These are phyloP conservation scores for Plantago coronopus DNA, from an alignment of 305 asterid genomes.

Conservation along the genomic window DNA sequence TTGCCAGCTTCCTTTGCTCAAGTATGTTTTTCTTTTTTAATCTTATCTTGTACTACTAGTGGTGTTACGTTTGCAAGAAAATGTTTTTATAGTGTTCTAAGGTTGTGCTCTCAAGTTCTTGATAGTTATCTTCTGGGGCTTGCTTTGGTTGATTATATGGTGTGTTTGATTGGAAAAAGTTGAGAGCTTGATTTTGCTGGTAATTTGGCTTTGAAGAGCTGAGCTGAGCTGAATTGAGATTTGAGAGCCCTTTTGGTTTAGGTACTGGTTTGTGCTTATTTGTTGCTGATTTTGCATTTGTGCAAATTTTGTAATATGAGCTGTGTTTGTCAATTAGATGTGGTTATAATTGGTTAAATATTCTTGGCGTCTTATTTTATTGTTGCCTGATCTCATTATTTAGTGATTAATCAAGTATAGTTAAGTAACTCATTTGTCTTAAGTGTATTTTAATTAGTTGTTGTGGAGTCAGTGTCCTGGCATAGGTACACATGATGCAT, in stretches of 20 bases:
- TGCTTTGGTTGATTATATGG: background rate
- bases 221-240: too few relatives aligned
- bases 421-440: background rate
- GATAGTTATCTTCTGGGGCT: background rate
- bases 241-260: too few relatives aligned
- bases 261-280: background rate
- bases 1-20: background rate
- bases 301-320: background rate
- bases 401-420: background rate
- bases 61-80: background rate
- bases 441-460: constrained; percentile 18
- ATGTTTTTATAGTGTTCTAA: background rate
- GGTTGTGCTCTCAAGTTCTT: background rate
- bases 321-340: background rate
- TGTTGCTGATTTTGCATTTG: background rate
- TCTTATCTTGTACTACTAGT: constrained; percentile 1
- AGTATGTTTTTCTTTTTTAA: background rate
- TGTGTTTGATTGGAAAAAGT: background rate
- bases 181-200: too few relatives aligned
- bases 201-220: background rate
- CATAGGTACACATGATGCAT: constrained; percentile 5
- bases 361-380: constrained; percentile 2
- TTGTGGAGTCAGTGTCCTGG: constrained; percentile 6
- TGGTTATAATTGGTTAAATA: background rate
- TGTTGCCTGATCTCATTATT: background rate